These are phyloP conservation scores for Neurospora sp. DNA, from an alignment of 495 filamentous ascomycete genomes.

Conservation along the genomic window DNA sequence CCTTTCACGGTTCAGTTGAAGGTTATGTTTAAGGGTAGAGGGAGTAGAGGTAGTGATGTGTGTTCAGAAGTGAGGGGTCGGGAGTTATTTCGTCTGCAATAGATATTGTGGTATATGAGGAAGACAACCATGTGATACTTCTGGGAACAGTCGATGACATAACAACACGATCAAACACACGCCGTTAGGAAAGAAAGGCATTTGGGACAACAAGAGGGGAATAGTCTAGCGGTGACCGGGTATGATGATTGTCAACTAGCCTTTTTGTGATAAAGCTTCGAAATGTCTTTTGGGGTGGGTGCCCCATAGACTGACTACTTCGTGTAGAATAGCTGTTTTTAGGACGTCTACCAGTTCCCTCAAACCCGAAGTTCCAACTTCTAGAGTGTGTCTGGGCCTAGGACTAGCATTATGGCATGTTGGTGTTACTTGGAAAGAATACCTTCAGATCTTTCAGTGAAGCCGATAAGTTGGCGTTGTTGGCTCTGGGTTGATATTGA, in stretches of 20 bases:
- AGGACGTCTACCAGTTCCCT: background rate
- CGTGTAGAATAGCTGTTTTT: background rate
- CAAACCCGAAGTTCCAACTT: background rate
- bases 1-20: too few relatives aligned
- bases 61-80: too few relatives aligned
- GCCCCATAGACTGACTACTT: too few relatives aligned
- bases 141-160: background rate
- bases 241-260: background rate
- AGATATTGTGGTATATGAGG: background rate
- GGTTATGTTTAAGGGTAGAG: too few relatives aligned
- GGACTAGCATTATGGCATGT: background rate
- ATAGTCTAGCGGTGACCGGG: background rate
- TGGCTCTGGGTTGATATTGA: background rate
- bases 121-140: background rate
- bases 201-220: background rate
- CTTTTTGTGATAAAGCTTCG: too few relatives aligned
- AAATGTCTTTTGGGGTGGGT: too few relatives aligned
- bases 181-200: background rate
- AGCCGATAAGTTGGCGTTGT: too few relatives aligned
- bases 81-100: too few relatives aligned
- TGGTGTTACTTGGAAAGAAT: background rate
- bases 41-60: too few relatives aligned
- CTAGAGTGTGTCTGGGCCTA: background rate
- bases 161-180: background rate
- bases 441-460: background rate